Percentiles rank a stretch among this genome's conserved stretches.
Evolutionary conservation across 768 basidiomycete genomes (phyloP).

Genomic region (Mycena sanguinolenta): DNA sequence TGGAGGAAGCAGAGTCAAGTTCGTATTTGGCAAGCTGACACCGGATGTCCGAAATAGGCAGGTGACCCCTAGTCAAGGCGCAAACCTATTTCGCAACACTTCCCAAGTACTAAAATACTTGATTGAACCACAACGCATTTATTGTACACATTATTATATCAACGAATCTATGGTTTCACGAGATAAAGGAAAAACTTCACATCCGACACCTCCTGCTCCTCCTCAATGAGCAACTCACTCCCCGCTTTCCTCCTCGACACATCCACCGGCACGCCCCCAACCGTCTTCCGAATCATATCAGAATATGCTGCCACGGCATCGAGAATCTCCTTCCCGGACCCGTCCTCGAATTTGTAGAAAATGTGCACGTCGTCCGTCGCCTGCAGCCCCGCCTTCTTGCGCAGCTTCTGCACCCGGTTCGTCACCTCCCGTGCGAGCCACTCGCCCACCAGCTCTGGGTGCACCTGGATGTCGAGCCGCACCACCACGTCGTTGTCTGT

Average conservation of each 20-base stretch:
- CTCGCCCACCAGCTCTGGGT: constrained; percentile 88
- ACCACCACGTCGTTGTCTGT: constrained; percentile 97
- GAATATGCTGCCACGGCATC: constrained; percentile 75
- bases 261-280: constrained; percentile 78
- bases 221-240: constrained; percentile 74
- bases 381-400: constrained; percentile 96
- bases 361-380: constrained; percentile 94
- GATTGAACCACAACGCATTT: neutral
- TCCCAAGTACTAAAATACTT: too few relatives aligned
- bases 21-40: too few relatives aligned
- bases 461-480: constrained; percentile 89
- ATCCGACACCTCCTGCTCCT: constrained; percentile 90
- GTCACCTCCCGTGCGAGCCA: constrained; percentile 92
- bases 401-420: constrained; percentile 93
- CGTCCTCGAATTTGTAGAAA: constrained; percentile 85
- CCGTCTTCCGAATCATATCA: constrained; percentile 79
- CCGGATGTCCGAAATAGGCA: too few relatives aligned
- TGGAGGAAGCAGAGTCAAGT: neutral
- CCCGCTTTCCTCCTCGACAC: constrained; percentile 64
- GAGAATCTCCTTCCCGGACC: constrained; percentile 72
- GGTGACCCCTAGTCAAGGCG: too few relatives aligned
- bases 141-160: constrained; percentile 21
- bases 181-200: constrained; percentile 81
- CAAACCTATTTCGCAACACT: too few relatives aligned
- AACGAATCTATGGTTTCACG: constrained; percentile 51